phyloP scores from a whole-genome alignment of 345 rosid genomes.

The Cardamine occulta region DNA sequence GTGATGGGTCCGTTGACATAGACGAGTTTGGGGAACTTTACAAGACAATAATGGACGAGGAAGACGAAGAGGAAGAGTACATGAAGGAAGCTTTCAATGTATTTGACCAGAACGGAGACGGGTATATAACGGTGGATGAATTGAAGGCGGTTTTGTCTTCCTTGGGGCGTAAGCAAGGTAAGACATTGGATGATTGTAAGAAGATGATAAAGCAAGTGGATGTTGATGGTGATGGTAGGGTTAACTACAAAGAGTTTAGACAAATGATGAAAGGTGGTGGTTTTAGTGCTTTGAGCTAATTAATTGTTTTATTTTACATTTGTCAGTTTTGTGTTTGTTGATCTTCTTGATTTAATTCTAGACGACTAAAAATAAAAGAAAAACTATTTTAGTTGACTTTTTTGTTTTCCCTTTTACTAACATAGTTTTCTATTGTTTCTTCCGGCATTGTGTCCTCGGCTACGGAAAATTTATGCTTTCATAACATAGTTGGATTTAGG shows the following conservation, averaged over 20 bases:
- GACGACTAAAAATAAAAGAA: background rate
- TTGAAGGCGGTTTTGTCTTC: conserved; percentile 68
- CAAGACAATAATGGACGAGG: conserved; percentile 56
- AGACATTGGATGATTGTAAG: conserved; percentile 71
- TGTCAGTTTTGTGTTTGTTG: background rate
- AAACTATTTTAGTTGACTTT: background rate
- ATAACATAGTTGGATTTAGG: too few relatives aligned
- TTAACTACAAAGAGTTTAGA: conserved; percentile 58
- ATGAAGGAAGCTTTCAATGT: conserved; percentile 90
- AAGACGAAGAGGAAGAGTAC: conserved; percentile 67
- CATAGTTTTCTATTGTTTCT: conserved; percentile 3
- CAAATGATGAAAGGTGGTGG: conserved; percentile 63
- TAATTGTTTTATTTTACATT: conserved; percentile 11
- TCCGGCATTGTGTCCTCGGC: conserved; percentile 4
- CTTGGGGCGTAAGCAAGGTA: conserved; percentile 78
- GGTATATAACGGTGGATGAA: conserved; percentile 82
- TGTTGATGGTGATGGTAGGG: conserved; percentile 89
- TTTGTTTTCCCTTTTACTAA: background rate
- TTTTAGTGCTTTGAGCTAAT: conserved; percentile 45
- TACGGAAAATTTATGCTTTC: background rate
- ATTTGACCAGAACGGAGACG: conserved; percentile 85
- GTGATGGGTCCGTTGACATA: conserved; percentile 64
- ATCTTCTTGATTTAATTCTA: conserved; percentile 8
- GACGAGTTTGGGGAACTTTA: conserved; percentile 75
- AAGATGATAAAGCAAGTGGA: conserved; percentile 81